Evolutionary conservation across 2,329 filamentous ascomycete genomes (phyloP), one percentile per base, ranked within the genome.

Genomic region (Akanthomyces uredinophilus): DNA sequence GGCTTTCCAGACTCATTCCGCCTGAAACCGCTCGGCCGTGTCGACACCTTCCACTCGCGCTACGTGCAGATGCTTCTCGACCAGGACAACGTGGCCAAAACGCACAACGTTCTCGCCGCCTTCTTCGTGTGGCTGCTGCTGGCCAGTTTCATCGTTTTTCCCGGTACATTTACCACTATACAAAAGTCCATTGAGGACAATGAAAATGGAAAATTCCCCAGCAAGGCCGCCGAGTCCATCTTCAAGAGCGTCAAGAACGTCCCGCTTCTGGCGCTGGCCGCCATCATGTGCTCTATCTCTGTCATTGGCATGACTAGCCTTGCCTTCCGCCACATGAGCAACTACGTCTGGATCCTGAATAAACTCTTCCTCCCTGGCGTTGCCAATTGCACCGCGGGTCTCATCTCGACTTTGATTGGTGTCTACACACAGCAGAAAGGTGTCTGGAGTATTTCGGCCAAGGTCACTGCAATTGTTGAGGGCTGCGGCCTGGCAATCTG

Each of bases 341-440:
- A 84, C 65, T 83, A 83, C 62, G 74, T 83, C 20, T 85, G 81
- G 82, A 72, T 84, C 24, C 73, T 82, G 10, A 81, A 83, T 67
- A 74, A 76, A 61, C 71, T 84, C 14, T 82, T 84, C 65, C 63
- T 82, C 64, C 77, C 76, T 1, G 71, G 74, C 0, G 66, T 76
- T 14, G 69, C 82, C 57, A 82, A 83, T 67, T 78, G 77, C 16
- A 65, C 79, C 16, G 81, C 79, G 5, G 82, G 82, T 1, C 65
- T 83, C 32, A 72, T 84, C 7, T 78, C 77, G 1, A 81, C 81
- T 0, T 65, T 84, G 5, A 73, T 81, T 4, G 78, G 78, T 65
- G 74, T 84, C 4, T 83, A 83, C 63, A 75, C 78, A 18, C 77
- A 79, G 58, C 76, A 81, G 59, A 67, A 71, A 13, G 78, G 80